phyloP scores from a whole-genome alignment of 2,329 filamentous ascomycete genomes.

The Penicillium occitanis region DNA sequence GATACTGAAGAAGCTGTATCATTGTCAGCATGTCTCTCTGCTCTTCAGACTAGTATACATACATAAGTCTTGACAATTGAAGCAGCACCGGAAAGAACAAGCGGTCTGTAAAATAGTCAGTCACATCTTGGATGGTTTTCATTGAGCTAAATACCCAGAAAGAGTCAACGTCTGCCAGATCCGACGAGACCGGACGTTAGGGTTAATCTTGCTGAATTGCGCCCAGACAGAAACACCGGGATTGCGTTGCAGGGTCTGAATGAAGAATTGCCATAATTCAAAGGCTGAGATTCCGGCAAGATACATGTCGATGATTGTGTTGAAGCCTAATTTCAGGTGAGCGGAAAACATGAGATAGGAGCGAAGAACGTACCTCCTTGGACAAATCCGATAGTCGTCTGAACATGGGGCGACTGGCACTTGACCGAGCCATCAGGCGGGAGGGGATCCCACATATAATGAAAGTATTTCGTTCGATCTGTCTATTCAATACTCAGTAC shows the following conservation, averaged over 20 bases:
- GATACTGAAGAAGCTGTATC: constrained; percentile 35
- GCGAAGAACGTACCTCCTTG: constrained; percentile 32
- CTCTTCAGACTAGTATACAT: background rate
- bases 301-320: constrained; percentile 36
- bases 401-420: constrained; percentile 36
- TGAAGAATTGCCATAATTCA: constrained; percentile 39
- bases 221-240: constrained; percentile 29
- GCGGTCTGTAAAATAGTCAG: constrained; percentile 22
- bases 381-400: constrained; percentile 38
- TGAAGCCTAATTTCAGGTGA: constrained; percentile 29
- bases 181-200: constrained; percentile 32
- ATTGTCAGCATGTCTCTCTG: background rate
- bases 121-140: background rate
- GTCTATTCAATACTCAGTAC: constrained; percentile 21
- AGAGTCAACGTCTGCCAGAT: constrained; percentile 39
- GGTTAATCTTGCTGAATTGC: constrained; percentile 33
- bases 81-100: constrained; percentile 37
- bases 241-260: constrained; percentile 30
- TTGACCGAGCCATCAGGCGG: constrained; percentile 36
- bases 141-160: constrained; percentile 25
- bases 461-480: constrained; percentile 35
- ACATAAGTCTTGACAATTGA: constrained; percentile 41
- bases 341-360: background rate
- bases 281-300: constrained; percentile 34
- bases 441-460: constrained; percentile 41